Evolutionary conservation across 495 filamentous ascomycete genomes (phyloP).

Genomic region (Pyrenula aspistea): DNA sequence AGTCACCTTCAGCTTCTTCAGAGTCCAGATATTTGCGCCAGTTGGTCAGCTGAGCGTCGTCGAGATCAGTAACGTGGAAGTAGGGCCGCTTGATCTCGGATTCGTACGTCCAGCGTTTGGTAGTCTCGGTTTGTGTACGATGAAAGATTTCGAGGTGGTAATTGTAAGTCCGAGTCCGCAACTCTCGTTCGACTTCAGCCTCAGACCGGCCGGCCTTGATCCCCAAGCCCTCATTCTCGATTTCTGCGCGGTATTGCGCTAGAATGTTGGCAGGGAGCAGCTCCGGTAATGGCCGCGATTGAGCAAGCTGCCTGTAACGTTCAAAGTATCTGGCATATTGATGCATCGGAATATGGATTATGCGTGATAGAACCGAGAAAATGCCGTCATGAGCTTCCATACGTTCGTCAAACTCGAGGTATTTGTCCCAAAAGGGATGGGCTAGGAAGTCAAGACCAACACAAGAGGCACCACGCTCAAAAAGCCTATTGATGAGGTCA

Average conservation of each 20-base stretch:
- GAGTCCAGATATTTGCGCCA: constrained; percentile 97
- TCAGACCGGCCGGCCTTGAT: constrained; percentile 42
- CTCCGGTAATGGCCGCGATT: constrained; percentile 59
- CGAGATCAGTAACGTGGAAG: constrained; percentile 90
- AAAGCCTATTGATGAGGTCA: constrained; percentile 53
- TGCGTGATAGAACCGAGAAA: constrained; percentile 70
- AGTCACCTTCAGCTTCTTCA: constrained; percentile 79
- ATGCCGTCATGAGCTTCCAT: constrained; percentile 78
- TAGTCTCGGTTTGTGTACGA: constrained; percentile 76
- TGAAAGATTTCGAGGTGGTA: constrained; percentile 74
- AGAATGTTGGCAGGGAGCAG: constrained; percentile 58
- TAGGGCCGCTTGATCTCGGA: constrained; percentile 92
- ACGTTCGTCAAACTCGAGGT: constrained; percentile 89
- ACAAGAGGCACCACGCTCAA: constrained; percentile 74
- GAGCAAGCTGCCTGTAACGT: constrained; percentile 69
- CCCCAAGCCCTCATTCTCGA: constrained; percentile 42
- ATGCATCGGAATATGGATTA: constrained; percentile 91
- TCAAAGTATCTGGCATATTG: constrained; percentile 95
- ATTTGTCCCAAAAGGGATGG: constrained; percentile 98
- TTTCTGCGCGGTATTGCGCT: constrained; percentile 54
- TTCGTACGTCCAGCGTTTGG: constrained; percentile 90
- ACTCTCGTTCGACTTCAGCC: constrained; percentile 71
- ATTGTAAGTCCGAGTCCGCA: constrained; percentile 66
- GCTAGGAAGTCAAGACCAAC: constrained; percentile 90
- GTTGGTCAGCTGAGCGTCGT: constrained; percentile 74